phyloP scores from a whole-genome alignment of 495 filamentous ascomycete species.

The Annulohypoxylon stygium region DNA sequence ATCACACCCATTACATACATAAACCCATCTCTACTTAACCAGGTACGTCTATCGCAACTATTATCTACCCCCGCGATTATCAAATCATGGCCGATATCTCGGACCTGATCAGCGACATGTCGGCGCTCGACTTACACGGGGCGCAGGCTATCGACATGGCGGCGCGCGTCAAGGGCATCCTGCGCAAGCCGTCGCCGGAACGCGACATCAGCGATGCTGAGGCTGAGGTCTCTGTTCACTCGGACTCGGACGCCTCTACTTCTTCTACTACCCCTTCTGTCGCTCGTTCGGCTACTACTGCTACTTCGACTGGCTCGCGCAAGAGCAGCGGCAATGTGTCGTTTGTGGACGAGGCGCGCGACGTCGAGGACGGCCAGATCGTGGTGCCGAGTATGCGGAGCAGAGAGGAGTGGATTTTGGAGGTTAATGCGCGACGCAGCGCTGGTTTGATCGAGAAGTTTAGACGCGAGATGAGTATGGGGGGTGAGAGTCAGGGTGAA shows the following conservation, averaged over 20 bases:
- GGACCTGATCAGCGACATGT: background rate
- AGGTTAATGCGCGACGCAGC: background rate
- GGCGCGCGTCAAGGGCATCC: background rate
- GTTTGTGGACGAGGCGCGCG: conserved; percentile 17
- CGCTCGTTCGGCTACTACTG: too few species aligned
- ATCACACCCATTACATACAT: background rate
- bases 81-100: background rate
- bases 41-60: background rate
- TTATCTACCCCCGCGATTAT: background rate
- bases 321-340: background rate
- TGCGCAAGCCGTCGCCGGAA: background rate
- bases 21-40: background rate
- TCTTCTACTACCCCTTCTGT: background rate
- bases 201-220: background rate
- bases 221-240: background rate
- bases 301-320: too few species aligned
- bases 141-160: background rate
- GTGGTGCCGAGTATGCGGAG: background rate
- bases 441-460: background rate
- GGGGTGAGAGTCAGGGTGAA: too few species aligned
- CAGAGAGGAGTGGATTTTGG: conserved; percentile 2
- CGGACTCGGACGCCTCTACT: too few species aligned
- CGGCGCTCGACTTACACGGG: background rate
- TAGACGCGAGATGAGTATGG: background rate
- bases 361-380: conserved; percentile 5